A percentile compares a stretch with the other conserved stretches of the same genome.
phyloP scores from a whole-genome alignment of 2,329 filamentous ascomycete genomes.

The Acrocalymma vagum region DNA sequence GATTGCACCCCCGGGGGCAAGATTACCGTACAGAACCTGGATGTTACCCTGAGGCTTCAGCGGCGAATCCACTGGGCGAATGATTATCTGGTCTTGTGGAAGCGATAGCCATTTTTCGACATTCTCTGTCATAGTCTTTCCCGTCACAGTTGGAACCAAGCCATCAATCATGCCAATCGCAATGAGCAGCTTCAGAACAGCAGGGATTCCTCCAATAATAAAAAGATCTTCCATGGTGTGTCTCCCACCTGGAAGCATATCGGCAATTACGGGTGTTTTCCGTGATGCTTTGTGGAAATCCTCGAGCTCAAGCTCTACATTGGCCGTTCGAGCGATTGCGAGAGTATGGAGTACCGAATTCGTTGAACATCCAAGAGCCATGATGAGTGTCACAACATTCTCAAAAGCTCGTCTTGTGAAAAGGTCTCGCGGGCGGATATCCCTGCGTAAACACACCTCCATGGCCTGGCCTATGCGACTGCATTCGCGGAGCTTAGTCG shows the following conservation, averaged over 20 bases:
- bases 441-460: slow-evolving; percentile 76
- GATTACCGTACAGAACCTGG: slow-evolving; percentile 83
- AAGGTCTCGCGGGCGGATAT: slow-evolving; percentile 80
- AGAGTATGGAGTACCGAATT: slow-evolving; percentile 88
- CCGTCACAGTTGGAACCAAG: slow-evolving; percentile 79
- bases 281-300: slow-evolving; percentile 82
- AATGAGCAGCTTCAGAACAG: slow-evolving; percentile 83
- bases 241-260: slow-evolving; percentile 81
- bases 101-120: slow-evolving; percentile 77
- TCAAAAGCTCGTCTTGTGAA: slow-evolving; percentile 81
- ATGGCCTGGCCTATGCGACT: slow-evolving; percentile 79
- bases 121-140: slow-evolving; percentile 83
- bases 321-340: slow-evolving; percentile 85
- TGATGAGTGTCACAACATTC: slow-evolving; percentile 86
- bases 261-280: slow-evolving; percentile 83
- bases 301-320: slow-evolving; percentile 78
- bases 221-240: slow-evolving; percentile 89
- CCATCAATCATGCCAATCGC: slow-evolving; percentile 78
- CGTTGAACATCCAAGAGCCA: slow-evolving; percentile 85
- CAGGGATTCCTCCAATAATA: slow-evolving; percentile 80
- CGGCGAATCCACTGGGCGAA: slow-evolving; percentile 80
- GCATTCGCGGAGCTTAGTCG: slow-evolving; percentile 85
- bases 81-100: slow-evolving; percentile 79
- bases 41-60: slow-evolving; percentile 87
- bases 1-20: slow-evolving; percentile 86